phyloP scores from a whole-genome alignment of 257 asterid species.

The Jasminum sambac region DNA sequence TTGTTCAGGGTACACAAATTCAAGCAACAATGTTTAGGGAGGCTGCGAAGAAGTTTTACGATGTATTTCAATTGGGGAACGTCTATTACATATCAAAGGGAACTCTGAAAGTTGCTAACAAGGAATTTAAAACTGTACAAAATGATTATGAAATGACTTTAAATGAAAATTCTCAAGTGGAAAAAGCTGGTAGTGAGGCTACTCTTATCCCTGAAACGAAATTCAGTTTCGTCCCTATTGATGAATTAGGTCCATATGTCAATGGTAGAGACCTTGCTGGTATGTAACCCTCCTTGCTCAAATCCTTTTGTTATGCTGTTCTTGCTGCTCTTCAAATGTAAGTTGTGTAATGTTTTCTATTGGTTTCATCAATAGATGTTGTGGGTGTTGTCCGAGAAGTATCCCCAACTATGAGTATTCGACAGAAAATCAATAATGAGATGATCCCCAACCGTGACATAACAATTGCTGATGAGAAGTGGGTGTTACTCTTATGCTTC shows the following conservation, averaged over 20 bases:
- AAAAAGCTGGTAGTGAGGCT: conserved; percentile 62
- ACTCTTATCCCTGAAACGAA: conserved; percentile 74
- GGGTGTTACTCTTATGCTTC: conserved; percentile 19
- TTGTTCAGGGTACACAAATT: conserved; percentile 88
- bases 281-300: conserved; percentile 26
- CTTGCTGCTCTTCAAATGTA: conserved; percentile 10
- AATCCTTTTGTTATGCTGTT: background rate
- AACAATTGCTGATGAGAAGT: conserved; percentile 91
- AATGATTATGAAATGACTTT: conserved; percentile 94
- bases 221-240: conserved; percentile 75
- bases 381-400: conserved; percentile 90
- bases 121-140: conserved; percentile 76
- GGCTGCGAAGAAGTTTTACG: conserved; percentile 83
- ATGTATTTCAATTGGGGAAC: conserved; percentile 84
- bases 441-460: conserved; percentile 83
- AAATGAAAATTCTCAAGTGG: conserved; percentile 83
- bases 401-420: conserved; percentile 72
- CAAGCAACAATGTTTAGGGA: conserved; percentile 98
- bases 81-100: conserved; percentile 95
- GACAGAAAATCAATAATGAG: conserved; percentile 82
- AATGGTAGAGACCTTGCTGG: conserved; percentile 88
- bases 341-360: background rate
- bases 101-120: conserved; percentile 74
- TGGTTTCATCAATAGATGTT: conserved; percentile 53
- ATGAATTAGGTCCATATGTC: conserved; percentile 86